phyloP scores from a whole-genome alignment of 2,329 filamentous ascomycete species.

The Verticillium albo-atrum region DNA sequence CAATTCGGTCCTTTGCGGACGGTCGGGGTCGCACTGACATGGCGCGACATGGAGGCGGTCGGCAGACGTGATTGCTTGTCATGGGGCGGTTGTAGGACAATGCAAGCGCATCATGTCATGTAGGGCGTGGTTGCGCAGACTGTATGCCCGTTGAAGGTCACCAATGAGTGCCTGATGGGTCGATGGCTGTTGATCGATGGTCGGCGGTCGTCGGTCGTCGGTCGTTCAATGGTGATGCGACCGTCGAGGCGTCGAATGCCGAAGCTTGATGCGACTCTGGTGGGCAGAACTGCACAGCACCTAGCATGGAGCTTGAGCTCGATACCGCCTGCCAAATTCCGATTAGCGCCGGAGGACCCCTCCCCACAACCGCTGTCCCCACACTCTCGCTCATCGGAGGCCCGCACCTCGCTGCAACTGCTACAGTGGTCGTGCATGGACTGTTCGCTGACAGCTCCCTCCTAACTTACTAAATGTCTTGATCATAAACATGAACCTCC shows the following conservation, averaged over 20 bases:
- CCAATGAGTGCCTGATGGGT: background rate
- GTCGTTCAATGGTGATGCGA: background rate
- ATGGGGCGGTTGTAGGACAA: conserved; percentile 1
- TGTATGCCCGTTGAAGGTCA: background rate
- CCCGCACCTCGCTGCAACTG: no score
- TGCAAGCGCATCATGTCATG: background rate
- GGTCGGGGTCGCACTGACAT: conserved; percentile 32
- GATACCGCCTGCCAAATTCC: background rate
- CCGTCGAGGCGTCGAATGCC: background rate
- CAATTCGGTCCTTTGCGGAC: conserved; percentile 44
- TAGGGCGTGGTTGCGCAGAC: background rate
- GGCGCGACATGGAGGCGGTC: conserved; percentile 31
- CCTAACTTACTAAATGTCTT: no score
- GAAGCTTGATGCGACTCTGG: background rate
- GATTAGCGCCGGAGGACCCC: background rate
- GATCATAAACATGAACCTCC: no score
- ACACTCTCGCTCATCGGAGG: no score
- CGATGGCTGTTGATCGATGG: background rate
- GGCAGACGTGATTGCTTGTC: conserved; percentile 3
- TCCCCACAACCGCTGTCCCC: background rate
- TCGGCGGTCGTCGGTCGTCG: background rate
- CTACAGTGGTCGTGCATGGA: no score
- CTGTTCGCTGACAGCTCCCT: no score
- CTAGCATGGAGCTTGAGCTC: background rate
- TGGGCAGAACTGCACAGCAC: background rate